A percentile compares a stretch with the other conserved stretches of the same genome.
phyloP scores from a whole-genome alignment of 1,284 basidiomycete genomes.

The Singerocomus rubriflavus region DNA sequence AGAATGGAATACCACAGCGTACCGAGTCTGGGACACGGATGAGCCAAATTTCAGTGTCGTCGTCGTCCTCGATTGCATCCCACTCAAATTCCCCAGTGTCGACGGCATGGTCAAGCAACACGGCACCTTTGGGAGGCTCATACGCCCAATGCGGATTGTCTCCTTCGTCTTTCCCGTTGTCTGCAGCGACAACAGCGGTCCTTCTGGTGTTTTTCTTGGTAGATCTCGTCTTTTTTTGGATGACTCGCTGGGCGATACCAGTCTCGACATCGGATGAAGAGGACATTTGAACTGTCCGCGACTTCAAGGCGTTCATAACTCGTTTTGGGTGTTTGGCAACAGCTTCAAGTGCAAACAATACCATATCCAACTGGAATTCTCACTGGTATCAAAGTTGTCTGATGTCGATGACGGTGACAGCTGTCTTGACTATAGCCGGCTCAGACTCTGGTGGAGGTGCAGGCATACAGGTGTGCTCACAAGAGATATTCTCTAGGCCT shows the following conservation, averaged over 20 bases:
- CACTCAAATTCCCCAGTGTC: conserved; percentile 60
- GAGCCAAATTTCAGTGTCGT: conserved; percentile 65
- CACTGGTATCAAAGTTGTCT: too few species aligned
- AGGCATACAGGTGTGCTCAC: conserved; percentile 75
- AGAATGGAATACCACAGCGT: conserved; percentile 32
- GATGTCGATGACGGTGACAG: conserved; percentile 12
- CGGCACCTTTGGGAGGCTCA: conserved; percentile 49
- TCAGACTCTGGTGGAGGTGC: conserved; percentile 87
- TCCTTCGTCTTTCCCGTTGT: conserved; percentile 47
- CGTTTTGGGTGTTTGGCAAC: conserved; percentile 27
- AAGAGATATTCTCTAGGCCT: not conserved
- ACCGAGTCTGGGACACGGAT: conserved; percentile 66
- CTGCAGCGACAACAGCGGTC: conserved; percentile 1
- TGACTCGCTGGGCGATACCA: conserved; percentile 3
- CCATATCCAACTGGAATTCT: too few species aligned
- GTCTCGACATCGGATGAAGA: conserved; percentile 23
- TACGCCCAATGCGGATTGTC: conserved; percentile 52
- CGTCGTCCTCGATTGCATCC: conserved; percentile 56
- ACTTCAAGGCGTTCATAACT: not conserved
- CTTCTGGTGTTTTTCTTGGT: conserved; percentile 8
- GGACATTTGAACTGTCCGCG: too few species aligned
- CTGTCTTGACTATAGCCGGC: conserved; percentile 77
- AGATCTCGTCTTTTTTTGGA: conserved; percentile 2
- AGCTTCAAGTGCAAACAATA: conserved; percentile 29
- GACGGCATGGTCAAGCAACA: conserved; percentile 38